Evolutionary conservation across 1,284 basidiomycete species (phyloP).

Genomic region (Cystodermella granulosa): DNA sequence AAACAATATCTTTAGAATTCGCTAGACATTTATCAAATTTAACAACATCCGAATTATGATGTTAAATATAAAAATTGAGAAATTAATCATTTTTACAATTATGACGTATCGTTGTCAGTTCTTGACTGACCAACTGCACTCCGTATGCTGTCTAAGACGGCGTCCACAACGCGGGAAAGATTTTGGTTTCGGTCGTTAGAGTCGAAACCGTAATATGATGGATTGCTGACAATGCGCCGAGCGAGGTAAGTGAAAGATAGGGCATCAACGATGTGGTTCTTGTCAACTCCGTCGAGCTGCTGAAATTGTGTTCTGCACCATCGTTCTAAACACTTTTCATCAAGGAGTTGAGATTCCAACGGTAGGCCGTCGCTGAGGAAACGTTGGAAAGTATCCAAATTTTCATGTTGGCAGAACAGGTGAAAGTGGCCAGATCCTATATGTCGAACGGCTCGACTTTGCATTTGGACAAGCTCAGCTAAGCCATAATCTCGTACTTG

Average conservation of each 20-base stretch:
- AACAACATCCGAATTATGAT: too few species aligned
- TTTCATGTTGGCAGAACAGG: conserved; percentile 83
- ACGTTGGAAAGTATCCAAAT: conserved; percentile 70
- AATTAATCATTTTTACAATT: too few species aligned
- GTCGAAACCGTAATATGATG: conserved; percentile 75
- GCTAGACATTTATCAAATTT: too few species aligned
- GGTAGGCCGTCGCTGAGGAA: conserved; percentile 85
- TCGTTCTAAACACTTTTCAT: conserved; percentile 45
- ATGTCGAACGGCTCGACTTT: conserved; percentile 75
- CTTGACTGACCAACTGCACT: too few species aligned
- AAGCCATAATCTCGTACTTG: conserved; percentile 76
- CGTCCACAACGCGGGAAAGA: conserved; percentile 71
- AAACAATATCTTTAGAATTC: conserved; percentile 50
- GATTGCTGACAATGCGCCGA: conserved; percentile 71
- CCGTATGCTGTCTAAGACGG: too few species aligned
- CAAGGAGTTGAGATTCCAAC: conserved; percentile 75
- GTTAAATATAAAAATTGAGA: too few species aligned
- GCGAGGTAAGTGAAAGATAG: conserved; percentile 81
- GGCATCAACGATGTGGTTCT: conserved; percentile 70
- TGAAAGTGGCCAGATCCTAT: conserved; percentile 65
- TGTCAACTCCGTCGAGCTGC: conserved; percentile 44
- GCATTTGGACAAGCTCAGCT: conserved; percentile 85
- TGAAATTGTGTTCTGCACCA: conserved; percentile 51
- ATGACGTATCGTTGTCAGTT: too few species aligned
- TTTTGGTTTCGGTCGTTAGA: conserved; percentile 45